Percentiles rank a stretch among this genome's conserved stretches.
phyloP scores from a whole-genome alignment of 768 basidiomycete genomes.

The Serendipita sp. region DNA sequence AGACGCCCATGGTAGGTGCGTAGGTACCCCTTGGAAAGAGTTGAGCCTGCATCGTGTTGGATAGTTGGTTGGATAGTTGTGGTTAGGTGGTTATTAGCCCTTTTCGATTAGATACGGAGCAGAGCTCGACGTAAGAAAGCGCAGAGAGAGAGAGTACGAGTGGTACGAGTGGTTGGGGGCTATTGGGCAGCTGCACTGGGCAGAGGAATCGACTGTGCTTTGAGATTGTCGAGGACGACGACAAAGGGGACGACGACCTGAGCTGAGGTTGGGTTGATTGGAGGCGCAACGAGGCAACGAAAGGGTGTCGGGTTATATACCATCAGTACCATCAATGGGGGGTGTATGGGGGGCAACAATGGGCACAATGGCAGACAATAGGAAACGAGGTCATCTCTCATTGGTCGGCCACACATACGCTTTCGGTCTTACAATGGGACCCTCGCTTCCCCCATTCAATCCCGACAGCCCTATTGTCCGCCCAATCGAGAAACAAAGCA shows the following conservation, averaged over 20 bases:
- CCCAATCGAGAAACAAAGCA: background rate
- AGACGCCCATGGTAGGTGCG: conserved; percentile 7
- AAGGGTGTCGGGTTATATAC: no score
- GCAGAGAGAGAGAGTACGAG: background rate
- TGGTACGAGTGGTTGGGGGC: background rate
- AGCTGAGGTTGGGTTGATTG: no score
- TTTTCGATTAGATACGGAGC: background rate
- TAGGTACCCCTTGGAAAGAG: conserved; percentile 26
- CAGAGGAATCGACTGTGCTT: no score
- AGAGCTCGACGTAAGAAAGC: background rate
- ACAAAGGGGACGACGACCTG: no score
- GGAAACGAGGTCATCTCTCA: no score
- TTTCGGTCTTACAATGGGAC: no score
- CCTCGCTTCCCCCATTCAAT: background rate
- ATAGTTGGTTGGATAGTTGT: conserved; percentile 22
- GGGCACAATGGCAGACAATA: no score
- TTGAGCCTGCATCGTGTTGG: conserved; percentile 23
- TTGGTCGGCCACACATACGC: no score
- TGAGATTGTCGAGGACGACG: no score
- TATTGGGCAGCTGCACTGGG: background rate
- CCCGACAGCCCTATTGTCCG: background rate
- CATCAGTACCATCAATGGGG: no score
- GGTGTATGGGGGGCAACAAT: no score
- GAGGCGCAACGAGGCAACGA: no score
- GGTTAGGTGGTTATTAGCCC: background rate